Evolutionary conservation across 305 asterid genomes (phyloP), one percentile per base, ranked within the genome.

Genomic region (Salvia sclarea): DNA sequence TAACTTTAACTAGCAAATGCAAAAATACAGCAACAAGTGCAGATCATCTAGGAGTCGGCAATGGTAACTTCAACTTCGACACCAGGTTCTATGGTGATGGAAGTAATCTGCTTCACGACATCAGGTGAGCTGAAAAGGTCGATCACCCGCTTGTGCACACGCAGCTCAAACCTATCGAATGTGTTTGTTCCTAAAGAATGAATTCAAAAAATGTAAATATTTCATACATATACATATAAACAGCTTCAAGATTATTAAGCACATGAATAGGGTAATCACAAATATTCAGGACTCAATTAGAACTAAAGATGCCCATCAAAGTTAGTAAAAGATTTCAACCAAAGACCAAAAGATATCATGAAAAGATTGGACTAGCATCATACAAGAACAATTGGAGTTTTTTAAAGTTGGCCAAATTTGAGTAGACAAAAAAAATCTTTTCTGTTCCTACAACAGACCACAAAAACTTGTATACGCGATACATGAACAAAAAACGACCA

Each of bases 11-110:
- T 33, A 69, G 61, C 33, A 73, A 72, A 33, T 41, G 66, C 61
- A 61, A 31, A 13, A 60, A 58, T 38, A 40, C 65, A 62, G 21
- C 38, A 25, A 57, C 9, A n/a, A n/a, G 12, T n/a, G 8, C 4
- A 13, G 66, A 55, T 18, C 55, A 54, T 71, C 76, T 85, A 90
- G 17, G 96, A 86, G 69, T 91, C 97, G 5, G 91, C 96, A 67
- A 93, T 87, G 61, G 95, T 93, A 28, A 91, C 96, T 73, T 93
- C 98, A 65, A 93, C 98, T 79, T 93, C 96, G 0, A 93, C 98
- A 61, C 97, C 98, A 10, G 97, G 96, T 74, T 90, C 98, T 45
- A 93, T 86, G 48, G 95, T 88, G 76, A 93, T 93, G 6, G 96
- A 90, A 43, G 98, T 88, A 25, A 86, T 89, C 71, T 92, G 96